Evolutionary conservation across 2,329 filamentous ascomycete genomes (phyloP), one percentile per base, ranked within the genome.

Genomic region (Ceratocystis variospora): DNA sequence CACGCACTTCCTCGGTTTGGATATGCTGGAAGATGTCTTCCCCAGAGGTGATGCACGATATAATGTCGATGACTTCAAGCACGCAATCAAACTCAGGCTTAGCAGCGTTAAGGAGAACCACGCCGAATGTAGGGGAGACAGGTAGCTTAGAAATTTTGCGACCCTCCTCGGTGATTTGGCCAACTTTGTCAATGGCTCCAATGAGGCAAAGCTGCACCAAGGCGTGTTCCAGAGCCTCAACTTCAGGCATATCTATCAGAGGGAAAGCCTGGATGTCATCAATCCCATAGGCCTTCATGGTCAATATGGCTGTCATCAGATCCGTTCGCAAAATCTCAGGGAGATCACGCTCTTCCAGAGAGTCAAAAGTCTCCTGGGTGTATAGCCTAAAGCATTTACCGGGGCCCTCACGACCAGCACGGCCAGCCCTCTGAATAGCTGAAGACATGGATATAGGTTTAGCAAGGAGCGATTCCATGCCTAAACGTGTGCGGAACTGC

Each of bases 401-500:
- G 0, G 91, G 83, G 0, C 87, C 90, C 76, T 99, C 94, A 80
- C 94, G 87, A 53, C 94, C 94, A 7, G 94, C 94, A 77, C 94
- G 89, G 74, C 94, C 94, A 64, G 90, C 86, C 67, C 94, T 83
- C 74, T 99, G 94, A 61, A 96, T 89, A 0, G 94, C 93, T 0
- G 94, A 95, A 0, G 93, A 96, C 72, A 90, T 90, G 0, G 92
- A 96, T 41, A 99, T 94, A 0, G 91, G 87, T 70, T 96, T 96
- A 1, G 90, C 87, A 0, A 97, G 81, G 0, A 99, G 81, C 0
- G 93, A 96, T 71, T 97, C 93, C 72, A 99, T 86, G 4, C 91
- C 92, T 0, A 97, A 81, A 0, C 87, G 83, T 17, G 88, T 84
- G 15, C 92, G 87, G 73, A 91, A 99, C 70, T 96, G 88, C 76